Conservation (phyloP, 2,329 filamentous ascomycete genomes). For the Neophaeococcomyces aloes region DNA sequence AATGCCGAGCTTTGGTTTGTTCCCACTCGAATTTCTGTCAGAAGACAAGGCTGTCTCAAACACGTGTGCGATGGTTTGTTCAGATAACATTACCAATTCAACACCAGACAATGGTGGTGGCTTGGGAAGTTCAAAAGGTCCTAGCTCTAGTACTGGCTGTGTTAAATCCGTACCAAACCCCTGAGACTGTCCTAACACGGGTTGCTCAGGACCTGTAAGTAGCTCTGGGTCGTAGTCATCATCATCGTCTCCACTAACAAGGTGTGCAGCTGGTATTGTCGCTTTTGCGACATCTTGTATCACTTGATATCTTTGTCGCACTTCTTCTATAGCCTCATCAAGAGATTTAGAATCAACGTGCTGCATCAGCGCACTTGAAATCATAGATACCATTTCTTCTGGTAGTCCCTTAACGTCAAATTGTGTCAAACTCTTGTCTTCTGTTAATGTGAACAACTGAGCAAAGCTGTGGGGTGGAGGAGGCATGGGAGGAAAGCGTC, state of each 20-base stretch:
- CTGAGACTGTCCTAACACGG: conserved; percentile 60
- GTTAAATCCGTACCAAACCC: conserved; percentile 36
- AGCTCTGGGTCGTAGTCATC: conserved; percentile 91
- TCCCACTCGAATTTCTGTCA: conserved; percentile 33
- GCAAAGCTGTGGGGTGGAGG: conserved; percentile 68
- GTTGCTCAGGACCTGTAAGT: conserved; percentile 61
- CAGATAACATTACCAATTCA: conserved; percentile 62
- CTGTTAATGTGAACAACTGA: conserved; percentile 77
- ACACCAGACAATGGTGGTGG: conserved; percentile 63
- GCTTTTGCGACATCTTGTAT: conserved; percentile 25
- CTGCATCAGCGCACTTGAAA: conserved; percentile 68
- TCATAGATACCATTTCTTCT: conserved; percentile 62
- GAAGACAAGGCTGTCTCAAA: conserved; percentile 37
- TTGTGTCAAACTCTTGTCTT: conserved; percentile 58
- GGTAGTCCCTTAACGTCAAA: conserved; percentile 80
- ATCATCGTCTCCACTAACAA: conserved; percentile 66
- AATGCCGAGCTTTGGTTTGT: conserved; percentile 57
- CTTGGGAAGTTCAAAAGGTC: conserved; percentile 67
- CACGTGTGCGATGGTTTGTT: conserved; percentile 63
- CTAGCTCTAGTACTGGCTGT: conserved; percentile 46
- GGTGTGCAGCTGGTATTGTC: conserved; percentile 22
- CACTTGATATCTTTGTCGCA: conserved; percentile 22
- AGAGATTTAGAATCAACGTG: conserved; percentile 60
- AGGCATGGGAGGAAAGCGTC: conserved; percentile 58
- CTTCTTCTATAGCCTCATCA: conserved; percentile 59